A percentile compares a stretch with the other conserved stretches of the same genome.
These are phyloP conservation scores for Botrytis byssoidea DNA, from an alignment of 2,329 filamentous ascomycete genomes.

Conservation along the genomic window DNA sequence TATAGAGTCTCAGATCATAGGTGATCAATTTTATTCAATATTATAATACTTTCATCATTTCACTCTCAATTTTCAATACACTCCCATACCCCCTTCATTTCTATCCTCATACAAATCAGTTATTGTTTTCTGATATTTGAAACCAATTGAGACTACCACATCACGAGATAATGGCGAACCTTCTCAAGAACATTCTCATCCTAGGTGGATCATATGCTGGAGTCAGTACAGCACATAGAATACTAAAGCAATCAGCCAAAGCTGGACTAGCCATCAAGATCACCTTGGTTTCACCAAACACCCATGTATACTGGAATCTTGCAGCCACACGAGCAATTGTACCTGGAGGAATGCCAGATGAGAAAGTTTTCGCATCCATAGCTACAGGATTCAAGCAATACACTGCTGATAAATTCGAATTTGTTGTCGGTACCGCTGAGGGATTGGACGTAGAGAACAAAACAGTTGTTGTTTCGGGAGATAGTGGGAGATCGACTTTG, in stretches of 20 bases:
- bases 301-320: slow-evolving; percentile 50
- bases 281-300: slow-evolving; percentile 52
- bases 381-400: slow-evolving; percentile 49
- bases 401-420: slow-evolving; percentile 49
- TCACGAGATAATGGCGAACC: not conserved
- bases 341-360: slow-evolving; percentile 44
- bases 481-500: slow-evolving; percentile 36
- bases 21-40: not conserved
- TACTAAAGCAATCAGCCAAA: slow-evolving; percentile 35
- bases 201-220: slow-evolving; percentile 38
- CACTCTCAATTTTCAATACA: not conserved
- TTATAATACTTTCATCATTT: not conserved
- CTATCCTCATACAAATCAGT: not conserved
- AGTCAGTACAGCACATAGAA: slow-evolving; percentile 37
- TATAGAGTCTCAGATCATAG: not conserved
- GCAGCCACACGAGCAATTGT: slow-evolving; percentile 49
- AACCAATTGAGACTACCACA: not conserved
- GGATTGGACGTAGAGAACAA: slow-evolving; percentile 45
- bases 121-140: not conserved
- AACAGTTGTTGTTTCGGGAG: slow-evolving; percentile 44
- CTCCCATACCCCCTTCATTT: not conserved
- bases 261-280: slow-evolving; percentile 46
- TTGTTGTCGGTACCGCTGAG: slow-evolving; percentile 50
- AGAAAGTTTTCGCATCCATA: slow-evolving; percentile 42
- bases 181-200: slow-evolving; percentile 33